Percentiles rank a stretch among this genome's conserved stretches.
phyloP scores from a whole-genome alignment of 1,139 yeast species.

The Debaryomyces udenii region DNA sequence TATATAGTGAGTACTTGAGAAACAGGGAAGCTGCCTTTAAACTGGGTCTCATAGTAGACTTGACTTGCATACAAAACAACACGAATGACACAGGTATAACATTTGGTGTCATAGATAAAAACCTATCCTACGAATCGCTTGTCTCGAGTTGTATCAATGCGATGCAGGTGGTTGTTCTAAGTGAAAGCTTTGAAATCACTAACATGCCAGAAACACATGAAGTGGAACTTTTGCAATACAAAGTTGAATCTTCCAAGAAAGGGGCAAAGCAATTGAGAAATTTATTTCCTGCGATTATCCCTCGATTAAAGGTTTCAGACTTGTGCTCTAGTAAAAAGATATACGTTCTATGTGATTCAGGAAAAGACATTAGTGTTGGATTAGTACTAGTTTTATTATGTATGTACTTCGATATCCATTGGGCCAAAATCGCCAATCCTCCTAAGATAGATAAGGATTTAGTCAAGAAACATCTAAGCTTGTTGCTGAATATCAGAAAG shows the following conservation, averaged over 20 bases:
- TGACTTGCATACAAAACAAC: conserved; percentile 16
- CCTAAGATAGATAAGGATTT: conserved; percentile 48
- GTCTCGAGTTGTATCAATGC: conserved; percentile 16
- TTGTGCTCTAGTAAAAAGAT: conserved; percentile 15
- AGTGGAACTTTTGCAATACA: conserved; percentile 20
- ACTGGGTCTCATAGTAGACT: conserved; percentile 11
- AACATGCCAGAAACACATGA: conserved; percentile 22
- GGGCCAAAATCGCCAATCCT: conserved; percentile 27
- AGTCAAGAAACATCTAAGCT: conserved; percentile 60
- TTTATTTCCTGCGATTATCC: conserved; percentile 41
- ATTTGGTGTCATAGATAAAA: conserved; percentile 31
- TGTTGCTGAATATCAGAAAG: conserved; percentile 45
- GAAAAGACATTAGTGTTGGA: conserved; percentile 68
- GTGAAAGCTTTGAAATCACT: conserved; percentile 22
- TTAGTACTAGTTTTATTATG: conserved; percentile 57
- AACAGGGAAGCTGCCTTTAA: background rate
- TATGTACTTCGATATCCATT: conserved; percentile 43
- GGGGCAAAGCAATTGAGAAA: conserved; percentile 61
- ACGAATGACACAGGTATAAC: conserved; percentile 28
- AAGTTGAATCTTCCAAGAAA: conserved; percentile 54
- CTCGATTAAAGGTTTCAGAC: conserved; percentile 19
- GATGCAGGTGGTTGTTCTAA: conserved; percentile 27
- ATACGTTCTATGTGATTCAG: conserved; percentile 62
- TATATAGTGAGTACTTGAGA: conserved; percentile 10
- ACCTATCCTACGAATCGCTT: conserved; percentile 18